Evolutionary conservation across 192 early-diverging fungal genomes (phyloP).

Genomic region (Linnemannia schmuckeri): DNA sequence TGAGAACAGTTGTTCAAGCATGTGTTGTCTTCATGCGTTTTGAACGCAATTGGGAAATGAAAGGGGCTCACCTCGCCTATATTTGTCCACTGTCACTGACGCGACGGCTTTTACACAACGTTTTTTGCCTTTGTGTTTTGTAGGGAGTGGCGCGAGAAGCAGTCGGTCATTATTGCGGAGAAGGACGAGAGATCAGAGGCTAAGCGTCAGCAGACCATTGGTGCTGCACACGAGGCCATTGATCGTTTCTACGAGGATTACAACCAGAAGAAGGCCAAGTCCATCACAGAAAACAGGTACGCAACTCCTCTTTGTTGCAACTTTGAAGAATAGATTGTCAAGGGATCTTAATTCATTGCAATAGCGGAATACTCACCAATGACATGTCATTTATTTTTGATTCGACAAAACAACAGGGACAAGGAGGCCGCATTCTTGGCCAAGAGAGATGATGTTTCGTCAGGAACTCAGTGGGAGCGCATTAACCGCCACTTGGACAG

Average conservation of each 20-base stretch:
- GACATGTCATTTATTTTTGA: neutral
- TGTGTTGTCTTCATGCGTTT: neutral
- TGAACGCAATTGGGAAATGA: neutral
- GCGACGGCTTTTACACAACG: neutral
- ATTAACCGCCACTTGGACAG: conserved; percentile 75
- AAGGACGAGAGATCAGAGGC: conserved; percentile 69
- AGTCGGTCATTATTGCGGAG: conserved; percentile 65
- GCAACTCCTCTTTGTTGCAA: neutral
- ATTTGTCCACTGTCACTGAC: neutral
- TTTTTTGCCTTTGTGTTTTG: neutral
- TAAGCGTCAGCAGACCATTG: conserved; percentile 70
- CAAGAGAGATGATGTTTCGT: conserved; percentile 63
- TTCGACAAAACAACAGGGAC: conserved; percentile 30
- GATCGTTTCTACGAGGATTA: conserved; percentile 88
- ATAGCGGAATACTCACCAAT: neutral
- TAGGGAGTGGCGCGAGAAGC: conserved; percentile 77
- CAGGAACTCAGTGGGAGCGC: conserved; percentile 81
- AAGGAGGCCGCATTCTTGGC: conserved; percentile 59
- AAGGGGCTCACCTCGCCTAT: neutral
- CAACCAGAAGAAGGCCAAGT: conserved; percentile 77
- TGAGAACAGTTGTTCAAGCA: neutral
- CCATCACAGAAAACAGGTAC: conserved; percentile 76
- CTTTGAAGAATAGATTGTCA: neutral
- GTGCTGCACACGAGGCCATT: conserved; percentile 73
- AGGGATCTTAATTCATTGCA: neutral